Evolutionary conservation across 352 stramenopile species (phyloP), one percentile per base, ranked within the genome.

Genomic region (Phytophthora cactorum): DNA sequence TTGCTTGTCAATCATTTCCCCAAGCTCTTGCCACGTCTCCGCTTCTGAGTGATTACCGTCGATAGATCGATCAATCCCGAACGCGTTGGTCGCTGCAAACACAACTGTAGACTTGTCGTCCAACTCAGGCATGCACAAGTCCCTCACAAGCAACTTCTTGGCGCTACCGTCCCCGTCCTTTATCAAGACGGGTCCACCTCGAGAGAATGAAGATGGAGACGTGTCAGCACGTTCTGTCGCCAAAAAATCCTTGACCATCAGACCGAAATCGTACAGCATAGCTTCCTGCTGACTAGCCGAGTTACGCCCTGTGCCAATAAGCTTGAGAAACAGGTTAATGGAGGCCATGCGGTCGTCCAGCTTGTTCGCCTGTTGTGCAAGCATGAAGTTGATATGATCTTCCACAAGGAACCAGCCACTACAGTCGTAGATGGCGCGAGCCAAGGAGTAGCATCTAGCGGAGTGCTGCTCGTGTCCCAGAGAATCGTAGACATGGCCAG

Each of bases 341-440:
- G 88, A 91, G 17, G 85, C 82, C 73, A 95, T 91, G 4, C 86
- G 85, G 15, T 93, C 81, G 46, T 79, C 82, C 45, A 95, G 49
- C 7, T 88, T 86, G 70, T 88, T 91, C 2, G 88, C 86, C 43
- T 96, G 86, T 61, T 91, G 84, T 5, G 87, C 86, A 32, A 96
- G 75, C 64, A 88, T 95, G 44, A 93, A 93, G 43, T 93, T 93
- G 53, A 96, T 96, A 63, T 96, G 88, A 51, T 96, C 88, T 76
- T 96, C 88, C 1, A 96, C 86, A 53, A 92, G 83, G 58, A 91
- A 91, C 88, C 88, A 96, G 0, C 87, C 82, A 27, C 80, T 92
- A 47, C 68, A 86, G 63, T 93, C 79, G 59, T 95, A 96, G n/a
- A 96, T 78, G 2, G 85, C 82, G 4, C 86, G 75, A 1, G 88